Evolutionary conservation across 73 alveolate species (phyloP), one percentile per base, ranked within the genome.

Genomic region (Paramecium caudatum): DNA sequence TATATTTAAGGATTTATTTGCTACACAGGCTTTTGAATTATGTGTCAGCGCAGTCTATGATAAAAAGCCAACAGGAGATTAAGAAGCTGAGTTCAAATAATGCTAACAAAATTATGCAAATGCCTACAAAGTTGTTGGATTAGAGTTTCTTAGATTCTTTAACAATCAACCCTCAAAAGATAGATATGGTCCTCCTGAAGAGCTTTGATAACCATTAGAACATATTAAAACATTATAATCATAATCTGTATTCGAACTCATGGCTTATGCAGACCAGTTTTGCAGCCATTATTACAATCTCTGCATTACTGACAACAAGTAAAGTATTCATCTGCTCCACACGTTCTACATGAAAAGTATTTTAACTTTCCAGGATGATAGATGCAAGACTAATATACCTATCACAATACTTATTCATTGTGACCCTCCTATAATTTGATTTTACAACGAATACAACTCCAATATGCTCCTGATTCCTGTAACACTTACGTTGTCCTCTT

Each of bases 281-380:
- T 91, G 50, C 97, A 93, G 0, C 97, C 95, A 5, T 30, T 49
- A 32, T 47, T 50, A 62, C 94, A 93, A 36, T 92, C 70, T 16
- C 55, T 30, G 55, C 97, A 91, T 43, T 84, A 15, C 46, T 43
- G n/a, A 92, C 94, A 93, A 70, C 93, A 93, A 17, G 93, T 50
- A 45, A 91, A 88, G 63, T 93, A 93, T 70, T 93, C 93, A 61
- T 85, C 94, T 43, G 82, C 83, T 33, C 95, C 95, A 85, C 95
- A 91, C 8, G 93, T 91, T 82, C 91, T 91, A 47, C 97, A 93
- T 15, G 96, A 91, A 74, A 43, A 93, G 82, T 62, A 93, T 41
- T 86, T 91, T 68, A 93, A 47, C 74, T 82, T 25, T n/a, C 94
- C 97, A 15, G 95, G 90, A 70, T 93, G 97, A 70, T 86, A 82